Conservation (phyloP, 352 stramenopile genomes). For the Globisporangium paroecandrum region DNA sequence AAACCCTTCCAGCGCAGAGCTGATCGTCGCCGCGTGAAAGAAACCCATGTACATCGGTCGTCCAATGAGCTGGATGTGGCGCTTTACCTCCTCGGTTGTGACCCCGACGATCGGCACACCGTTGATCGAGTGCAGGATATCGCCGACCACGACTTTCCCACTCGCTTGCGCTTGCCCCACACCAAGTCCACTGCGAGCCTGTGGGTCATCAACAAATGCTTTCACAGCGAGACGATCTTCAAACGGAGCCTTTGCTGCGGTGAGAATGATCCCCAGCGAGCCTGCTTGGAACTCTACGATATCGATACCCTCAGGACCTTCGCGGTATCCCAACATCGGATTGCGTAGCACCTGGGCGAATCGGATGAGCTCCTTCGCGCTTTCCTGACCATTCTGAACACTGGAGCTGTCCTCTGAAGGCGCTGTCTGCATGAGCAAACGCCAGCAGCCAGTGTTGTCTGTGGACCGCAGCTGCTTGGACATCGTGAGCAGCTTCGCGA, state of each 20-base stretch:
- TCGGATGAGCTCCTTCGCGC: constrained; percentile 30
- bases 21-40: constrained; percentile 30
- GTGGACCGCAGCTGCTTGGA: constrained; percentile 44
- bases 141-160: constrained; percentile 53
- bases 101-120: constrained; percentile 63
- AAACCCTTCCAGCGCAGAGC: constrained; percentile 11
- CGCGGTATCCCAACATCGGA: constrained; percentile 39
- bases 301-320: constrained; percentile 32
- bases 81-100: constrained; percentile 79
- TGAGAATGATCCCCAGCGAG: constrained; percentile 71
- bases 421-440: constrained; percentile 64
- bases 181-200: constrained; percentile 17
- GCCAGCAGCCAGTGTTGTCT: constrained; percentile 70
- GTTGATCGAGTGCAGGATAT: constrained; percentile 81
- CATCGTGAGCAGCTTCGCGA: constrained; percentile 57
- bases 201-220: constrained; percentile 54
- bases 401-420: constrained; percentile 19
- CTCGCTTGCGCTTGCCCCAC: constrained; percentile 60
- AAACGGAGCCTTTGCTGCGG: constrained; percentile 40
- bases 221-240: constrained; percentile 67
- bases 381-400: constrained; percentile 13
- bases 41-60: constrained; percentile 75
- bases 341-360: constrained; percentile 61
- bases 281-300: constrained; percentile 61
- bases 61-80: constrained; percentile 63